These are phyloP conservation scores for Dactylonectria macrodidyma DNA, from an alignment of 2,329 filamentous ascomycete genomes.

Conservation along the genomic window DNA sequence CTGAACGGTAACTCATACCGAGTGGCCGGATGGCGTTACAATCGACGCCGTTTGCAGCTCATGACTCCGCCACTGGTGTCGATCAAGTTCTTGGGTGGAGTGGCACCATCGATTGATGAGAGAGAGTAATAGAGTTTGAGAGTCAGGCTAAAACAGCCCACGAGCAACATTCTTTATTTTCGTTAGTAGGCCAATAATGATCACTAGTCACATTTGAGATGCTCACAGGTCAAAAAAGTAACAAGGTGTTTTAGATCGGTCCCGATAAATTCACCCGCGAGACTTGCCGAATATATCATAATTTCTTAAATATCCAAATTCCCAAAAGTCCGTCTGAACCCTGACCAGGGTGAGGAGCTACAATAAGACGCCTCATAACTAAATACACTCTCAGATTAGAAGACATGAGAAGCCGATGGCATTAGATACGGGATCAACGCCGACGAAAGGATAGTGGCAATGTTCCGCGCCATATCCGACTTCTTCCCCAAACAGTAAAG, in stretches of 20 bases:
- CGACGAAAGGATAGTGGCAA: constrained; percentile 45
- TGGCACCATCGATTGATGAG: neutral
- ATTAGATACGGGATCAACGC: constrained; percentile 47
- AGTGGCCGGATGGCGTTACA: neutral
- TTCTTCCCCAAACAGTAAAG: constrained; percentile 70
- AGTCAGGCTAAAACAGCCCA: neutral
- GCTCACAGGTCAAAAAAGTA: neutral
- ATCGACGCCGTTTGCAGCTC: neutral
- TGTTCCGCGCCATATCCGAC: constrained; percentile 62
- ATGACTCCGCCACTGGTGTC: neutral
- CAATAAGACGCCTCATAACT: constrained; percentile 15
- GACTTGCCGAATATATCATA: neutral
- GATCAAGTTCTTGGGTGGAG: neutral
- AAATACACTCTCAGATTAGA: constrained; percentile 36
- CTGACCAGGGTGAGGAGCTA: constrained; percentile 1
- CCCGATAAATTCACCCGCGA: neutral
- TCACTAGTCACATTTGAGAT: neutral
- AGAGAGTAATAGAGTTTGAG: neutral
- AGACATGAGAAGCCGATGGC: constrained; percentile 37
- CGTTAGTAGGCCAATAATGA: neutral
- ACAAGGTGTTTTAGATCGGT: neutral
- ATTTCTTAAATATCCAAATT: constrained; percentile 4
- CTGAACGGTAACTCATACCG: neutral
- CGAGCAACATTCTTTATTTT: neutral
- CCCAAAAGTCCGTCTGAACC: constrained; percentile 21